These are phyloP conservation scores for Diphasiastrum complanatum DNA, from an alignment of 83 land plant species.

Conservation along the genomic window DNA sequence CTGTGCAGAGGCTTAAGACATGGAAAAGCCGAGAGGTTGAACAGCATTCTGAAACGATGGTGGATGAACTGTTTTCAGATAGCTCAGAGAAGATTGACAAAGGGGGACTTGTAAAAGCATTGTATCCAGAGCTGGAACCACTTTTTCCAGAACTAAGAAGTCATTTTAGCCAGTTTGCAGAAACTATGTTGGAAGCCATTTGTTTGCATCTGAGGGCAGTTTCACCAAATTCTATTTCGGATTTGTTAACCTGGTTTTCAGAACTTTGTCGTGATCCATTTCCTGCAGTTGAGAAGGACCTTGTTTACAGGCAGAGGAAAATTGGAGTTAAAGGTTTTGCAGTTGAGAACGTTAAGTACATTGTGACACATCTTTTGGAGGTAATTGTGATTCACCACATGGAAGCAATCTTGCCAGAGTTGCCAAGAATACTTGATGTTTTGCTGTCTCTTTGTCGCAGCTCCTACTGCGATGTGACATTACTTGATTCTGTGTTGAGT, in stretches of 20 bases:
- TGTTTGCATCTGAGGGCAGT: conserved; percentile 56
- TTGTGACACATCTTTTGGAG: conserved; percentile 60
- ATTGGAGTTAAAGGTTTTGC: conserved; percentile 44
- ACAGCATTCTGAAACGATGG: neutral
- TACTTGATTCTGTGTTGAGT: conserved; percentile 60
- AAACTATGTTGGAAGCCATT: conserved; percentile 60
- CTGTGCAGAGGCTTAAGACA: conserved; percentile 27
- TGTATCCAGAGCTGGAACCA: conserved; percentile 60
- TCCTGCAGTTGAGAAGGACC: conserved; percentile 21
- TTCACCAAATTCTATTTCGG: conserved; percentile 49
- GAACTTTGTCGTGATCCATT: conserved; percentile 69
- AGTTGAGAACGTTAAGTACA: conserved; percentile 56
- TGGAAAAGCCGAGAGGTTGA: neutral
- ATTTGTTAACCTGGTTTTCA: conserved; percentile 84
- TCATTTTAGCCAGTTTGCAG: conserved; percentile 58
- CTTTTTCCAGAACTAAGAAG: conserved; percentile 59
- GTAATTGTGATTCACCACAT: conserved; percentile 76
- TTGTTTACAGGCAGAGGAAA: neutral
- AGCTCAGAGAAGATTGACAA: conserved; percentile 5
- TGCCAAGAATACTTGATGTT: conserved; percentile 70
- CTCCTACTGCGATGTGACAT: conserved; percentile 65
- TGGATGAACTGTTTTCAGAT: neutral
- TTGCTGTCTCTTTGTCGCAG: conserved; percentile 53
- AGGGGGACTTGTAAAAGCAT: conserved; percentile 31
- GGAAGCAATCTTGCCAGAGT: conserved; percentile 85